These are phyloP conservation scores for Geranium incanum DNA, from an alignment of 441 rosid species.

Conservation along the genomic window DNA sequence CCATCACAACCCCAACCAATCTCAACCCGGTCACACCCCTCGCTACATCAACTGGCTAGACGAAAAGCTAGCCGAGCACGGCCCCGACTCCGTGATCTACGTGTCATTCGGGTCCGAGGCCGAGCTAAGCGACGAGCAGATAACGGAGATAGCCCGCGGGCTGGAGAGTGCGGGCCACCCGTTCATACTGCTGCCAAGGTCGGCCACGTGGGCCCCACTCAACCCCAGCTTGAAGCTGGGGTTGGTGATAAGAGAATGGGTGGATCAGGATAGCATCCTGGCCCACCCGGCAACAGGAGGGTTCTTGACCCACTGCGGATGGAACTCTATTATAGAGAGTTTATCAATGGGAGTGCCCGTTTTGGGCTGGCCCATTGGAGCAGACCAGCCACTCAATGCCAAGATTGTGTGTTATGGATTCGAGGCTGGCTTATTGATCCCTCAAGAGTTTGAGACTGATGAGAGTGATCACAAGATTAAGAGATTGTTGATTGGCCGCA, in stretches of 20 bases:
- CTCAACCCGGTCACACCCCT: neutral
- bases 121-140: conserved; percentile 19
- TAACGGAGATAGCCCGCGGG: conserved; percentile 31
- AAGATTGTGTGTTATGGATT: conserved; percentile 23
- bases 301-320: conserved; percentile 40
- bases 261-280: conserved; percentile 30
- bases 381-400: conserved; percentile 33
- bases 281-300: conserved; percentile 24
- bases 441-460: neutral
- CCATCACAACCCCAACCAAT: neutral
- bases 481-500: conserved; percentile 12
- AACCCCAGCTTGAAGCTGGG: conserved; percentile 19
- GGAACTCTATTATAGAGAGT: conserved; percentile 39
- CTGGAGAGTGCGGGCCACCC: conserved; percentile 23
- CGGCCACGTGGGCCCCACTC: conserved; percentile 25
- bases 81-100: conserved; percentile 20
- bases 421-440: conserved; percentile 22
- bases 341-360: conserved; percentile 29
- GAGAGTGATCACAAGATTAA: neutral
- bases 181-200: conserved; percentile 26
- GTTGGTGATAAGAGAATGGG: conserved; percentile 28
- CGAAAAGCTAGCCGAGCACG: neutral
- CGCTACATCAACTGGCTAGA: conserved; percentile 24
- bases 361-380: conserved; percentile 30
- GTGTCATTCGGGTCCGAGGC: conserved; percentile 37